phyloP scores from a whole-genome alignment of 2,329 filamentous ascomycete genomes.

The Bipolaris bicolor region DNA sequence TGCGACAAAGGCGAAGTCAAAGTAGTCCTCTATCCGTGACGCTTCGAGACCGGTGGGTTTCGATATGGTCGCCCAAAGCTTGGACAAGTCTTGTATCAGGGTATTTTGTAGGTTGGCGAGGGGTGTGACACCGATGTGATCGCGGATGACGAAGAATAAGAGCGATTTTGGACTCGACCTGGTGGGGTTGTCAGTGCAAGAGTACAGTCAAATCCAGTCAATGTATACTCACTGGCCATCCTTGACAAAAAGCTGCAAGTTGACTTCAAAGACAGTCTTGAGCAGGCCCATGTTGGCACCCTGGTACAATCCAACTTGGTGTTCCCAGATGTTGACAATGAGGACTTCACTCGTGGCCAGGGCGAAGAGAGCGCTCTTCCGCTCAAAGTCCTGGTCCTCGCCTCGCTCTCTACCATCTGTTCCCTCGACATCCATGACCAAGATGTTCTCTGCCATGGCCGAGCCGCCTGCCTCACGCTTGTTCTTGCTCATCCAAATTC shows the following conservation, averaged over 20 bases:
- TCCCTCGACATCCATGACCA: constrained; percentile 99
- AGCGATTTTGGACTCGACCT: constrained; percentile 88
- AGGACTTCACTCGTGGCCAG: constrained; percentile 96
- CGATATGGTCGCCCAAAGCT: constrained; percentile 91
- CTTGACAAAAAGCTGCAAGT: constrained; percentile 94
- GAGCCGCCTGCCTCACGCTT: constrained; percentile 63
- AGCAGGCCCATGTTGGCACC: constrained; percentile 98
- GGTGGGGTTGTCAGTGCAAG: constrained; percentile 29
- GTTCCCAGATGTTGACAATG: constrained; percentile 99
- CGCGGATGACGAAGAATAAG: constrained; percentile 97
- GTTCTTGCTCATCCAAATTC: constrained; percentile 99
- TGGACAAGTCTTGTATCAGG: constrained; percentile 84
- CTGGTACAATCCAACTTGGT: constrained; percentile 97
- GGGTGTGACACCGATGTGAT: constrained; percentile 91
- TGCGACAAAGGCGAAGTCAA: constrained; percentile 96
- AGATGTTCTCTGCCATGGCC: constrained; percentile 93
- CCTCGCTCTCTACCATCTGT: constrained; percentile 95
- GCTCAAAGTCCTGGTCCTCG: constrained; percentile 98
- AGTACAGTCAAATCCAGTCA: not conserved
- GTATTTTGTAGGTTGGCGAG: constrained; percentile 89
- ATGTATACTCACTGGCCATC: constrained; percentile 75
- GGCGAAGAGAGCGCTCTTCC: constrained; percentile 96
- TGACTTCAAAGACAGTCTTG: constrained; percentile 99
- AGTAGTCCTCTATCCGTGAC: constrained; percentile 93
- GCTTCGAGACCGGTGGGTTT: constrained; percentile 89